Conservation (phyloP, 1,284 basidiomycete species). For the Apiotrichum akiyoshidainum region DNA sequence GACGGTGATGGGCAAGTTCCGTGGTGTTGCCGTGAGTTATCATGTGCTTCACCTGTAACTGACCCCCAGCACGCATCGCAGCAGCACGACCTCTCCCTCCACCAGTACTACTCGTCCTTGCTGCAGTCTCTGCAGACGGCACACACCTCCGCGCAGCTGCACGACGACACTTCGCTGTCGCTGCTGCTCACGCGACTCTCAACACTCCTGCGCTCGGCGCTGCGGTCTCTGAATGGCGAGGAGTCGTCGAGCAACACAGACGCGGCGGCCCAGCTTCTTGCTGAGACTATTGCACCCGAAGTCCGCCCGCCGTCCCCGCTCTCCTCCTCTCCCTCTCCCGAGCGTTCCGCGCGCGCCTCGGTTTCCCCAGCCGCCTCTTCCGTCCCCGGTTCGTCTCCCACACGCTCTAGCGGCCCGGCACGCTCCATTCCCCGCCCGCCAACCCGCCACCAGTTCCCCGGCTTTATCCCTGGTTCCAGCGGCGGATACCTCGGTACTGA, state of each 20-base stretch:
- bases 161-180: conserved; percentile 61
- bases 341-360: background rate
- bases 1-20: conserved; percentile 93
- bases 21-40: conserved; percentile 79
- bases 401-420: background rate
- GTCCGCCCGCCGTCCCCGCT: background rate
- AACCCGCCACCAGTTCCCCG: conserved; percentile 26
- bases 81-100: conserved; percentile 82
- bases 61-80: conserved; percentile 75
- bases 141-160: conserved; percentile 60
- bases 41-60: background rate
- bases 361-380: background rate
- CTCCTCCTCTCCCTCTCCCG: background rate
- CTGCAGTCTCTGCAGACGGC: conserved; percentile 70
- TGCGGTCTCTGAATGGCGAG: conserved; percentile 70
- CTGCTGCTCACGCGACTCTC: conserved; percentile 70
- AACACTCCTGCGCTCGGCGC: conserved; percentile 65
- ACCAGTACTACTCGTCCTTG: conserved; percentile 84
- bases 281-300: background rate
- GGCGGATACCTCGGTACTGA: conserved; percentile 48
- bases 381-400: background rate
- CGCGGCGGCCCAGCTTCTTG: background rate
- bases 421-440: conserved; percentile 21
- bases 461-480: conserved; percentile 35
- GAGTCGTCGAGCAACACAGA: conserved; percentile 39